These are phyloP conservation scores for Podospora sp. DNA, from an alignment of 495 filamentous ascomycete species.

Conservation along the genomic window DNA sequence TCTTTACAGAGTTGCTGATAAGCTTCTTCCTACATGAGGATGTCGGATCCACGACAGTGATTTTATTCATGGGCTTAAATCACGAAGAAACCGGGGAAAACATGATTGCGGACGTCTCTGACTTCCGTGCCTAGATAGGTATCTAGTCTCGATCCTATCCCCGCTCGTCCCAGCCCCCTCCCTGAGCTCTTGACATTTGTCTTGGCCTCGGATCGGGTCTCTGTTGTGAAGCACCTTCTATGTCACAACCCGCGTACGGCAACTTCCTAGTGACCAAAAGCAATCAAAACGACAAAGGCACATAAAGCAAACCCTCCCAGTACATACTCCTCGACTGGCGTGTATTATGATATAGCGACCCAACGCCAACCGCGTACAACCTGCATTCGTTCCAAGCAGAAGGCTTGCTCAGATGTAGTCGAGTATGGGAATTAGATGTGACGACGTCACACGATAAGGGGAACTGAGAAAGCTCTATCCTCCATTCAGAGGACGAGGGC, in stretches of 20 bases:
- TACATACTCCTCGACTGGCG: conserved; percentile 25
- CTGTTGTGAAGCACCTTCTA: conserved; percentile 23
- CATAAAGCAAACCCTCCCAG: conserved; percentile 30
- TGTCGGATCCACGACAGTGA: neutral
- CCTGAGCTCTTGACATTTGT: conserved; percentile 8
- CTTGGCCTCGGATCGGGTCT: conserved; percentile 1
- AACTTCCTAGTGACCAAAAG: conserved; percentile 22
- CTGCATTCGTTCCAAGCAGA: conserved; percentile 19
- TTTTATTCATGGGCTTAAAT: too few relatives aligned
- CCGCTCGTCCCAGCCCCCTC: neutral
- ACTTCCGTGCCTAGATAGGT: neutral
- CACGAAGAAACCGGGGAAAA: too few relatives aligned
- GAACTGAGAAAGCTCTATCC: conserved; percentile 14
- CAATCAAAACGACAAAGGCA: conserved; percentile 29
- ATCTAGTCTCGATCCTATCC: neutral
- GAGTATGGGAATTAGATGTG: conserved; percentile 22
- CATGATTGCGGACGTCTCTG: neutral
- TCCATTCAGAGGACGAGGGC: conserved; percentile 24
- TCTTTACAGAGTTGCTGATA: neutral
- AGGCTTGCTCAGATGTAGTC: conserved; percentile 14
- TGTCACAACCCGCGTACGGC: conserved; percentile 15
- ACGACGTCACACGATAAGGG: conserved; percentile 13
- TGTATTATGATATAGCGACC: conserved; percentile 31
- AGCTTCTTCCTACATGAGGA: neutral
- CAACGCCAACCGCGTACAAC: conserved; percentile 16